Percentiles rank a stretch among this genome's conserved stretches.
phyloP scores from a whole-genome alignment of 495 filamentous ascomycete species.

The Neurospora sp. region DNA sequence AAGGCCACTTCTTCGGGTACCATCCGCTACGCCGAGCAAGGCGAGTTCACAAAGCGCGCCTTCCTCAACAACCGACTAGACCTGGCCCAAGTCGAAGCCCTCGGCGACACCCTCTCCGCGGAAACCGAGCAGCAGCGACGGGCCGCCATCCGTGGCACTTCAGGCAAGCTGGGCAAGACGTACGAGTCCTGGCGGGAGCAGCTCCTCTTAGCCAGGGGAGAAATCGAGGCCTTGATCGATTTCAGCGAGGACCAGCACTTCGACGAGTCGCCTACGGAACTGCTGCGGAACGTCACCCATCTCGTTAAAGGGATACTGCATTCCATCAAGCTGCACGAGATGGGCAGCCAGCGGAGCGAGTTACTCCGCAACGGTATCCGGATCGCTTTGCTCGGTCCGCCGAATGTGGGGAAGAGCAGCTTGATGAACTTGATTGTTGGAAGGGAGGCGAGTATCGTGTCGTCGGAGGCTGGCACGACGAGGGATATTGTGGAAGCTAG shows the following conservation, averaged over 20 bases:
- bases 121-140: constrained; percentile 91
- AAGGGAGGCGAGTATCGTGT: constrained; percentile 89
- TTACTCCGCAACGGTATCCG: constrained; percentile 76
- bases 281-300: constrained; percentile 55
- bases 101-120: constrained; percentile 75
- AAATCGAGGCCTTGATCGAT: constrained; percentile 92
- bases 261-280: constrained; percentile 68
- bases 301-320: constrained; percentile 50
- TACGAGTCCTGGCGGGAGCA: constrained; percentile 79
- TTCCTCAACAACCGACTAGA: constrained; percentile 81
- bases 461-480: constrained; percentile 82
- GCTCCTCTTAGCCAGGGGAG: constrained; percentile 72
- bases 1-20: constrained; percentile 8
- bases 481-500: constrained; percentile 89
- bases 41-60: constrained; percentile 89
- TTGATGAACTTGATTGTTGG: constrained; percentile 87
- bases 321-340: constrained; percentile 56
- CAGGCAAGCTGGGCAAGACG: constrained; percentile 55
- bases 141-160: constrained; percentile 69
- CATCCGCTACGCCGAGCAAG: constrained; percentile 89
- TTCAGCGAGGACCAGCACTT: constrained; percentile 97
- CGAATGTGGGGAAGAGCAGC: constrained; percentile 93
- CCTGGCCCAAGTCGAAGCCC: constrained; percentile 86
- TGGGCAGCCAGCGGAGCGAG: constrained; percentile 74
- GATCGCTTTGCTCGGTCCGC: constrained; percentile 77